These are phyloP conservation scores for Scheffersomyces ergatensis DNA, from an alignment of 805 yeast species.

Conservation along the genomic window DNA sequence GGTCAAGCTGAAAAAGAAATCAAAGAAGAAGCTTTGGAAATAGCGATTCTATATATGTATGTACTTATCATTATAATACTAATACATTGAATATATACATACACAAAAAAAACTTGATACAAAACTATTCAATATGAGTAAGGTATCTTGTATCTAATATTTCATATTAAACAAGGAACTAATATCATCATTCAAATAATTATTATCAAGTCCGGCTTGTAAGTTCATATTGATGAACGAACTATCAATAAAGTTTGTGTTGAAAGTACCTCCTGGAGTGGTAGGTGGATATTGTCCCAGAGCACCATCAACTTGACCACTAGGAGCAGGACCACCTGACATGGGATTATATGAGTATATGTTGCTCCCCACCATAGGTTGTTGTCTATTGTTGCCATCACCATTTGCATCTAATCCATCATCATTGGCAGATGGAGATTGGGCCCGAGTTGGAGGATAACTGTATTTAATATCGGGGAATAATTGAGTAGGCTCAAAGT, in stretches of 20 bases:
- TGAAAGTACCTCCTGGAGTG: slow-evolving; percentile 26
- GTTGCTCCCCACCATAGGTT: not conserved
- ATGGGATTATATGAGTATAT: not conserved
- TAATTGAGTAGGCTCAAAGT: slow-evolving; percentile 57
- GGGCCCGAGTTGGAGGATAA: slow-evolving; percentile 34
- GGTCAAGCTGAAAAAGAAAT: slow-evolving; percentile 19
- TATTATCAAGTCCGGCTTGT: slow-evolving; percentile 30
- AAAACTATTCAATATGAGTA: too few relatives aligned
- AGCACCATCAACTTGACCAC: not conserved
- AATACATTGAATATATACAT: not conserved
- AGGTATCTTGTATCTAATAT: slow-evolving; percentile 1
- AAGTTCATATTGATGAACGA: slow-evolving; percentile 42
- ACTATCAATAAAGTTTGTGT: slow-evolving; percentile 40
- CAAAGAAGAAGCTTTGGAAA: slow-evolving; percentile 11
- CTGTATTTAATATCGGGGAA: slow-evolving; percentile 44
- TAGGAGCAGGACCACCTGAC: not conserved
- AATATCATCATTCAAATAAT: slow-evolving; percentile 19
- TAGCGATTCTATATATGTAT: too few relatives aligned
- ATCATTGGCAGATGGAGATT: slow-evolving; percentile 23
- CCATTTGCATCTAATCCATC: slow-evolving; percentile 1
- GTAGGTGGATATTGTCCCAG: slow-evolving; percentile 7
- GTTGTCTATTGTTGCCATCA: not conserved
- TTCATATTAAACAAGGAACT: slow-evolving; percentile 29
- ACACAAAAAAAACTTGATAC: not conserved
- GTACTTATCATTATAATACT: not conserved